Conservation (phyloP, 2,329 filamentous ascomycete species). For the Colletotrichum lentis region DNA sequence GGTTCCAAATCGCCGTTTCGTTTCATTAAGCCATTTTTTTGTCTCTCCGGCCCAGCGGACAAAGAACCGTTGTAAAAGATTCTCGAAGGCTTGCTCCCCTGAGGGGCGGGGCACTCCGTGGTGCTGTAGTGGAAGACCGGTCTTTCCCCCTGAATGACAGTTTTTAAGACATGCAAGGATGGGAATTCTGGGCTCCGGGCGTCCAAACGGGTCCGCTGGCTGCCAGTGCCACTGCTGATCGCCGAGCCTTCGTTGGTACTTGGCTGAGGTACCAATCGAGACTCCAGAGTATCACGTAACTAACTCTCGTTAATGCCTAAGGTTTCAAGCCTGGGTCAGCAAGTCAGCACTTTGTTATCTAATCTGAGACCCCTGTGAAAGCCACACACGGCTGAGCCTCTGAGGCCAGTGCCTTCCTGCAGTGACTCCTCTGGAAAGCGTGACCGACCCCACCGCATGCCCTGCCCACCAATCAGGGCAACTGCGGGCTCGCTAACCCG, state of each 20-base stretch:
- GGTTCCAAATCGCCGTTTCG: conserved; percentile 17
- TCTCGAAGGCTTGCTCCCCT: conserved; percentile 26
- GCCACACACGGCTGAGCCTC: conserved; percentile 15
- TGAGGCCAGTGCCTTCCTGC: conserved; percentile 13
- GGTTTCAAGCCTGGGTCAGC: background rate
- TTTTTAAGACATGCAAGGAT: conserved; percentile 37
- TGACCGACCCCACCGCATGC: conserved; percentile 33
- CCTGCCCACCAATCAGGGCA: conserved; percentile 35
- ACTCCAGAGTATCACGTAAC: background rate
- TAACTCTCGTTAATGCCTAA: background rate
- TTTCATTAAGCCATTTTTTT: conserved; percentile 17
- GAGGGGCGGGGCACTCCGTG: too few relatives aligned
- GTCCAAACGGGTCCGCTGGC: conserved; percentile 28
- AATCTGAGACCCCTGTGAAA: conserved; percentile 4
- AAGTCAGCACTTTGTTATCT: conserved; percentile 21
- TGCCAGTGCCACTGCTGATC: conserved; percentile 24
- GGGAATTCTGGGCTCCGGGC: conserved; percentile 21
- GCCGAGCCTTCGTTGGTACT: too few relatives aligned
- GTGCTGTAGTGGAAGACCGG: too few relatives aligned
- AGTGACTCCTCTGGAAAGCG: conserved; percentile 26
- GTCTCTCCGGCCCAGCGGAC: conserved; percentile 21
- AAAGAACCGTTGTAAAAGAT: conserved; percentile 35
- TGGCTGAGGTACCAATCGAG: conserved; percentile 14
- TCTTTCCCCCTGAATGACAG: conserved; percentile 36
- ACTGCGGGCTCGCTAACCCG: conserved; percentile 37